These are phyloP conservation scores for Lichtheimia ornata DNA, from an alignment of 371 early-diverging fungal species.

Conservation along the genomic window DNA sequence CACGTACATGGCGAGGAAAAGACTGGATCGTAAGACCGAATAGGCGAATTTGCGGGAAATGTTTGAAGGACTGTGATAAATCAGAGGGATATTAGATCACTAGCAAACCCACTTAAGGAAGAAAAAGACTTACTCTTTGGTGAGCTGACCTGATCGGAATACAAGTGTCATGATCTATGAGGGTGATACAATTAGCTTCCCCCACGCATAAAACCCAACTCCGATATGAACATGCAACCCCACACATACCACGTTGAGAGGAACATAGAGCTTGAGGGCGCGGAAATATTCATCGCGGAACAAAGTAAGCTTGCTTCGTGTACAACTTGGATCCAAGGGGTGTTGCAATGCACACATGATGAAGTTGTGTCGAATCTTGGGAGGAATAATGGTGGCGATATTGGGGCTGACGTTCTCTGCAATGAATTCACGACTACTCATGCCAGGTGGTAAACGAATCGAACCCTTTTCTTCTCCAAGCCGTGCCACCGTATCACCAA, in stretches of 20 bases:
- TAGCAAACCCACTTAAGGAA: not conserved
- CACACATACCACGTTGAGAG: constrained; percentile 66
- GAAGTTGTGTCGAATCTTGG: constrained; percentile 60
- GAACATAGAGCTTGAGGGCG: constrained; percentile 69
- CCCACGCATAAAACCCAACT: constrained; percentile 6
- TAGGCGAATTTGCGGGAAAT: constrained; percentile 43
- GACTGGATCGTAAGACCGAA: constrained; percentile 66
- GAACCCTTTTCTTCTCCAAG: constrained; percentile 33
- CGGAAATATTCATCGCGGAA: constrained; percentile 52
- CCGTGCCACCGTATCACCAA: constrained; percentile 39
- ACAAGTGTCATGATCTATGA: constrained; percentile 58
- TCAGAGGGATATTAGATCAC: too few species aligned
- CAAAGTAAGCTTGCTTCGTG: constrained; percentile 35
- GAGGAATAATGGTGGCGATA: constrained; percentile 50
- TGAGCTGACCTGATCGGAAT: constrained; percentile 48
- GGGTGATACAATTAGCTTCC: not conserved
- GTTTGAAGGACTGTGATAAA: constrained; percentile 28
- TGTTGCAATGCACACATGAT: constrained; percentile 78
- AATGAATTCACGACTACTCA: constrained; percentile 51
- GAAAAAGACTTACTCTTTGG: constrained; percentile 38
- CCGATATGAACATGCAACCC: not conserved
- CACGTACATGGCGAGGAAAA: constrained; percentile 77
- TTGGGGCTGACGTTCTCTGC: constrained; percentile 58
- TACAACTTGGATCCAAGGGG: constrained; percentile 61
- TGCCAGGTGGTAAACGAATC: constrained; percentile 46